These are phyloP conservation scores for Candida endomychidarum DNA, from an alignment of 805 yeast genomes.

Conservation along the genomic window DNA sequence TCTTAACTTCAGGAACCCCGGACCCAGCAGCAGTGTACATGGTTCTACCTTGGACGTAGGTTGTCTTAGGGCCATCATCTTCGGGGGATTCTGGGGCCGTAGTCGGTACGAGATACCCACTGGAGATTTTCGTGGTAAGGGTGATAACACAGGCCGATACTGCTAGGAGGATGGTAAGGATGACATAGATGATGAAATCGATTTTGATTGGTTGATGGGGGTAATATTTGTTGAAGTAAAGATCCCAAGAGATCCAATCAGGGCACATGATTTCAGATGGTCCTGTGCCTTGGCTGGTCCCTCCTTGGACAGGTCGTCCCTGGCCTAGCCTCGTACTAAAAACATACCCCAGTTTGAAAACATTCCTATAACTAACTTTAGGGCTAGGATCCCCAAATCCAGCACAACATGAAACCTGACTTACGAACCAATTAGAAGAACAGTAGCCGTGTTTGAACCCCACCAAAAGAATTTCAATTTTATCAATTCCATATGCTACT, in stretches of 20 bases:
- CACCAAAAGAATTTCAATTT: conserved; percentile 45
- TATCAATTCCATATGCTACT: conserved; percentile 51
- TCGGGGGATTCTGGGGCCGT: not conserved
- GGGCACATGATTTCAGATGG: conserved; percentile 27
- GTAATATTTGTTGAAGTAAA: conserved; percentile 19
- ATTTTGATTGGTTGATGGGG: conserved; percentile 15
- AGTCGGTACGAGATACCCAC: conserved; percentile 14
- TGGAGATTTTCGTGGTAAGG: conserved; percentile 43
- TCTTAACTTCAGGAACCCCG: conserved; percentile 63
- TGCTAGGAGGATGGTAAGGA: conserved; percentile 44
- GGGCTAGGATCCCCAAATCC: conserved; percentile 1
- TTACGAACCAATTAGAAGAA: conserved; percentile 41
- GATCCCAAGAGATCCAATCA: conserved; percentile 49
- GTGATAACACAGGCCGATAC: conserved; percentile 45
- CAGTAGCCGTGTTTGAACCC: conserved; percentile 57
- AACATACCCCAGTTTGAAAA: conserved; percentile 23
- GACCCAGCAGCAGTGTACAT: conserved; percentile 57
- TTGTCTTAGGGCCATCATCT: not conserved
- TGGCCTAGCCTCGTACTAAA: not conserved
- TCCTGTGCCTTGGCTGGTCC: too few relatives aligned
- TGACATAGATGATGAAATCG: conserved; percentile 38
- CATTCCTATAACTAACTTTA: conserved; percentile 13
- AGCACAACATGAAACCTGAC: conserved; percentile 45
- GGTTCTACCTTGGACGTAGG: conserved; percentile 15
- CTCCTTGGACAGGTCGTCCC: too few relatives aligned